Base-by-base conservation (phyloP, 305 asterid species). In the Coffea humblotiana region DNA sequence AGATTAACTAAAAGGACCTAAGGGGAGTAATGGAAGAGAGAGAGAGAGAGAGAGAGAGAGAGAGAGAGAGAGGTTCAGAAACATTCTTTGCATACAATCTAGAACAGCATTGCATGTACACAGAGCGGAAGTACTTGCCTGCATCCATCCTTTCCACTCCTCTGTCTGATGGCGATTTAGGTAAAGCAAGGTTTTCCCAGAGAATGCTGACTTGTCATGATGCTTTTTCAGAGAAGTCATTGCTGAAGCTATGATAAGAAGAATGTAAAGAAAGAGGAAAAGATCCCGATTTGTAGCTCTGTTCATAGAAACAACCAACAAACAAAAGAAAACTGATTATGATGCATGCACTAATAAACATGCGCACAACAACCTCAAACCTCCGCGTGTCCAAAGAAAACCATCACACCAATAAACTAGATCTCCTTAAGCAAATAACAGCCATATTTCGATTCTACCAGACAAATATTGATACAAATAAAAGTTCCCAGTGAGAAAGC, bases 71-170 rank as follows among this genome's bases (percentile, higher is more conserved):
- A 19, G 27, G 27, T 60, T 21, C 21, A 10, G 2, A 3, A 21
- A 60, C 65, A 21, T 60, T 60, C 65, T 23, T 60, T 19, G 12
- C 58, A 15, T 52, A 14, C 58, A 52, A 52, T 19, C 58, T 0
- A 52, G 58, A 52, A 52, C 16, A 52, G 21, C 18, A 13, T 12
- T 48, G 52, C 19, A 51, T 51, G 56, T 51, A 1, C 56, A 51
- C 18, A 51, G 56, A 3, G 56, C 56, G 37, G 80, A 64, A 74
- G 11, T 77, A 82, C 94, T 85, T 90, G 88, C 97, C 97, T 94
- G 98, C 98, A 94, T 94, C 91, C 91, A 93, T 86, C 98, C 98
- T 87, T 91, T 94, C 98, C 98, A 94, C 88, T 94, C 98, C 88
- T 94, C 98, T 75, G 98, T 94, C 89, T 94, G 98, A 87, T 94